A percentile compares a stretch with the other conserved stretches of the same genome.
phyloP scores from a whole-genome alignment of 306 rosid genomes.

The Clitoria ternatea region DNA sequence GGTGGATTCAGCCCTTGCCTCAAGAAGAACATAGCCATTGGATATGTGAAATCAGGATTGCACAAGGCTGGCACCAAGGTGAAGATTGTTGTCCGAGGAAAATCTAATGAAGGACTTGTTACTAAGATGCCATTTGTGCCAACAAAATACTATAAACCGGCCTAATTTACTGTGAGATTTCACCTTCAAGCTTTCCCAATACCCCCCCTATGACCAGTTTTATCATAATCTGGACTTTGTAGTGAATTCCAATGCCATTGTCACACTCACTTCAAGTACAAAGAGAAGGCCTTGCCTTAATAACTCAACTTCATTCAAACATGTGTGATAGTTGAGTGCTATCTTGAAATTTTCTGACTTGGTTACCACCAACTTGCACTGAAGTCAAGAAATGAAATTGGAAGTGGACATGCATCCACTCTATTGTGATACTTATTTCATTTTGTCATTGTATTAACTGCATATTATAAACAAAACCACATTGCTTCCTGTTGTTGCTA shows the following conservation, averaged over 20 bases:
- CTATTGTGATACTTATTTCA: neutral
- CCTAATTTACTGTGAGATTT: slow-evolving; percentile 37
- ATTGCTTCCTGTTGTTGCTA: neutral
- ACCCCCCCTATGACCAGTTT: slow-evolving; percentile 20
- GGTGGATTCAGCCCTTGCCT: slow-evolving; percentile 96
- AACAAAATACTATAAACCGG: slow-evolving; percentile 81
- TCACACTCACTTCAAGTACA: slow-evolving; percentile 20
- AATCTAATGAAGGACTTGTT: slow-evolving; percentile 70
- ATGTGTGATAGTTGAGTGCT: neutral
- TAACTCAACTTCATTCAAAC: slow-evolving; percentile 1
- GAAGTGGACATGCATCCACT: neutral
- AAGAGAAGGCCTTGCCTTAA: neutral
- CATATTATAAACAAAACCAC: neutral
- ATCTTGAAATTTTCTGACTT: neutral
- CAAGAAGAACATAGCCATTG: slow-evolving; percentile 87
- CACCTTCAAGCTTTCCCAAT: slow-evolving; percentile 17
- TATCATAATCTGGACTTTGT: slow-evolving; percentile 20
- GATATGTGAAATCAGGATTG: slow-evolving; percentile 84
- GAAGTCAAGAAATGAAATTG: neutral
- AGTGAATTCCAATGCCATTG: slow-evolving; percentile 28
- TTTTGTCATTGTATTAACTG: neutral
- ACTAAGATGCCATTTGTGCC: slow-evolving; percentile 92
- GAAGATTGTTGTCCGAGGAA: slow-evolving; percentile 71
- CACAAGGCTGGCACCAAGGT: slow-evolving; percentile 88
- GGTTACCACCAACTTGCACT: neutral